Base-by-base conservation (phyloP, 2,329 filamentous ascomycete genomes). In the Lizonia empirigonia region DNA sequence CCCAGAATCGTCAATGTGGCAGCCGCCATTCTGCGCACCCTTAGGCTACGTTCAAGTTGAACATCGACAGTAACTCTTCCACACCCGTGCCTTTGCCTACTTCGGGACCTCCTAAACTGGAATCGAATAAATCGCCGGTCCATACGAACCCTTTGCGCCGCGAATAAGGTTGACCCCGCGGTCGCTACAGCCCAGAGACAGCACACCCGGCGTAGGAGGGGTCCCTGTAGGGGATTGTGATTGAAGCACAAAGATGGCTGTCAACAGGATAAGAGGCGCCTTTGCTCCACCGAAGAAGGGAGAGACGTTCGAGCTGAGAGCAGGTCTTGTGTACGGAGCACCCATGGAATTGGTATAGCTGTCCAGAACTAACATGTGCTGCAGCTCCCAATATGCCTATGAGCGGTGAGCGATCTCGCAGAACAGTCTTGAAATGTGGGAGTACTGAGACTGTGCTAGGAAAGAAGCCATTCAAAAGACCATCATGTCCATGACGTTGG, bases 381-480 rank as follows among this genome's bases (percentile, higher is more conserved):
- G 44, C 61, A 83, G 95, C 59, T 99, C 94, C 59, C 94, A 99
- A 79, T 99, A 97, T 88, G 94, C 94, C 54, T 97, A 95, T 78
- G 94, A 99, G 84, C 88, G 85, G 82, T 85, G 75, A 62, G 26
- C 16, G 65, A 62, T 39, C 44, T 30, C 40, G 33, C 36, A 37
- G 16, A 7, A 24, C 22, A 18, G 15, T 26, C 6, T 22, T n/a
- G n/a, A 6, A 37, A 18, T 8, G 10, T 13, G 16, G 26, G 5
- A 20, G 58, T 66, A 74, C 75, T 77, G 59, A 77, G 44, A 51
- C 34, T 53, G 22, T 32, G 47, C 36, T 56, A 85, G 91, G 69
- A 99, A 99, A 77, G 94, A 99, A 80, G 90, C 94, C 19, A 99
- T 99, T 65, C 94, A 99, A 74, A 97, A 96, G 82, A 99, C 94